These are phyloP conservation scores for Malus sieversii DNA, from an alignment of 306 rosid genomes.

Conservation along the genomic window DNA sequence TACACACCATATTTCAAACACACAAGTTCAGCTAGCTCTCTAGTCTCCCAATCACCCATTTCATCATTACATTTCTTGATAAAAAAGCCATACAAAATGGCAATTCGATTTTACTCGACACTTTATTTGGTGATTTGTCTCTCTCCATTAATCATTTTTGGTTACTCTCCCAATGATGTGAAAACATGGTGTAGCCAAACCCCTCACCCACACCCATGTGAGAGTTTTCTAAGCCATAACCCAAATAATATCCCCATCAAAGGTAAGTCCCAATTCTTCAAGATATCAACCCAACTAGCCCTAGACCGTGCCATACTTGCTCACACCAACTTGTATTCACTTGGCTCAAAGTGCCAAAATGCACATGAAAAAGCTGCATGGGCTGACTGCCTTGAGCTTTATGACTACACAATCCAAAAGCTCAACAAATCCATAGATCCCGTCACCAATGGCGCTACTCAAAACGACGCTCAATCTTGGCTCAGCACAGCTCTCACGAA, in stretches of 20 bases:
- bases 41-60: background rate
- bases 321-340: constrained; percentile 16
- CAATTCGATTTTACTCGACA: background rate
- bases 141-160: constrained; percentile 5
- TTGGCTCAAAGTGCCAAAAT: constrained; percentile 43
- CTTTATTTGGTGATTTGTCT: constrained; percentile 4
- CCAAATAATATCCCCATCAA: constrained; percentile 28
- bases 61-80: background rate
- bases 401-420: constrained; percentile 30
- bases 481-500: constrained; percentile 71
- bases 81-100: constrained; percentile 8
- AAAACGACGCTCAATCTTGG: constrained; percentile 56
- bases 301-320: constrained; percentile 40
- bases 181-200: constrained; percentile 74
- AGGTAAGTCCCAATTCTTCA: constrained; percentile 51
- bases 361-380: constrained; percentile 50
- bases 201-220: constrained; percentile 71
- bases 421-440: constrained; percentile 40
- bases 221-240: constrained; percentile 39
- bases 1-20: background rate
- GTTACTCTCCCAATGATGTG: constrained; percentile 25
- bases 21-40: background rate
- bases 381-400: constrained; percentile 64
- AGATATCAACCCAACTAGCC: constrained; percentile 41
- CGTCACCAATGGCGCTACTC: constrained; percentile 19